Base-by-base conservation (phyloP, 2,329 filamentous ascomycete species). In the Phialocephala subalpina region DNA sequence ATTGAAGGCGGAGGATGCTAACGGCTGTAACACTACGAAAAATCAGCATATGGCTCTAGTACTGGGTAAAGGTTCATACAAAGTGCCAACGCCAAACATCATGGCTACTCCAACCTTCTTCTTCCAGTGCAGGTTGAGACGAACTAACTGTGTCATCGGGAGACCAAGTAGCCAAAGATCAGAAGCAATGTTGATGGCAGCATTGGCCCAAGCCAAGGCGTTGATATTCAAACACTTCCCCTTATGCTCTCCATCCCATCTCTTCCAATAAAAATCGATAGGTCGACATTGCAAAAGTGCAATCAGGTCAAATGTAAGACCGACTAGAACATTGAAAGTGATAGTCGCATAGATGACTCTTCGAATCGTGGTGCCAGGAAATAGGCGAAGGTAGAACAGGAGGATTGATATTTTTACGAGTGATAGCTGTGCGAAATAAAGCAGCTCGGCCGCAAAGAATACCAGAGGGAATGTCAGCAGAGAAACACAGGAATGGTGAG, bases 321-420 rank as follows among this genome's bases (percentile, higher is more conserved):
- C 82, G 60, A 79, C 82, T 0, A 80, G 9, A 5, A 73, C 45
- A 53, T 79, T 80, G 62, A 83, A 77, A 3, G 70, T 69, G 40
- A 84, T 70, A 0, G 82, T 83, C n/a, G 66, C 77, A 75, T 78
- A 81, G 6, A 86, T 76, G 14, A 83, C 56, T 6, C 74, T 76
- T 16, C 79, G 78, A 11, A 85, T 78, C 2, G 57, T 64, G 0
- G 60, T 33, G 0, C 75, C 71, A 0, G 83, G 83, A 67, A 88
- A 88, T 63, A 88, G 83, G 60, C 83, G 81, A 5, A 85, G 76
- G 70, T 86, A 87, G 74, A 88, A 86, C 70, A 84, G 79, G 0
- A 88, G 75, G 27, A 88, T 77, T 0, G 84, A 81, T 4, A 85
- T 73, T 68, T 87, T 86, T 18, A 84, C 77, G 29, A 84, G 74